Conservation (phyloP, 2,329 filamentous ascomycete species). For the Calonectria pseudoturangicola region DNA sequence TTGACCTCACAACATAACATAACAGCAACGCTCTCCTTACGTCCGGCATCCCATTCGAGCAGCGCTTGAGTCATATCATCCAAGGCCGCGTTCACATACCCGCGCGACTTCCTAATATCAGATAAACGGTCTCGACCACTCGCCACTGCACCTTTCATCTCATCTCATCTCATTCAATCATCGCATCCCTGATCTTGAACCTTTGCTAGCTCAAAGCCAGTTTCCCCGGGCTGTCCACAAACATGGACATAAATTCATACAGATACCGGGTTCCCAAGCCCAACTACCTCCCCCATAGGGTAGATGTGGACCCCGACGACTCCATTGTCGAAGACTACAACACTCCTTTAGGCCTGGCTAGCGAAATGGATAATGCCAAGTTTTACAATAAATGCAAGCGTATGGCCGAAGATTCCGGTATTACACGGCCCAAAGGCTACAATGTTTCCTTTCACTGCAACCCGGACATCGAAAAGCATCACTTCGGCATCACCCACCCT, state of each 20-base stretch:
- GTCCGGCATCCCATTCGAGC: not conserved
- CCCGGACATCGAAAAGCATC: conserved; percentile 94
- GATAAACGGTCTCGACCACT: conserved; percentile 16
- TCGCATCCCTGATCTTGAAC: conserved; percentile 25
- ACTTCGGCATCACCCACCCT: conserved; percentile 96
- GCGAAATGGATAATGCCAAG: conserved; percentile 73
- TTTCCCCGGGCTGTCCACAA: conserved; percentile 33
- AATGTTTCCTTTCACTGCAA: conserved; percentile 97
- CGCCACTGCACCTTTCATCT: conserved; percentile 22
- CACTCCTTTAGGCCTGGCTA: conserved; percentile 69
- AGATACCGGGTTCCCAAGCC: conserved; percentile 73
- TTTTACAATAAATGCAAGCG: conserved; percentile 76
- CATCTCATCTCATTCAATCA: conserved; percentile 25
- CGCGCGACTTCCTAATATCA: not conserved
- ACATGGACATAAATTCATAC: conserved; percentile 68
- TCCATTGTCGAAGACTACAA: conserved; percentile 72
- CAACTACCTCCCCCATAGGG: conserved; percentile 76
- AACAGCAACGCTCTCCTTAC: not conserved
- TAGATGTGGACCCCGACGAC: conserved; percentile 70
- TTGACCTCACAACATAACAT: conserved; percentile 2
- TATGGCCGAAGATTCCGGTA: conserved; percentile 77
- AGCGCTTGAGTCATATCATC: not conserved
- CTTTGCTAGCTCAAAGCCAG: conserved; percentile 18
- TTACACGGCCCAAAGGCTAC: conserved; percentile 88
- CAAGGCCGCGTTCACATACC: too few relatives aligned